Percentiles rank a stretch among this genome's conserved stretches.
Conservation (phyloP, 148 eudicot species). For the Camellia granthamiana region DNA sequence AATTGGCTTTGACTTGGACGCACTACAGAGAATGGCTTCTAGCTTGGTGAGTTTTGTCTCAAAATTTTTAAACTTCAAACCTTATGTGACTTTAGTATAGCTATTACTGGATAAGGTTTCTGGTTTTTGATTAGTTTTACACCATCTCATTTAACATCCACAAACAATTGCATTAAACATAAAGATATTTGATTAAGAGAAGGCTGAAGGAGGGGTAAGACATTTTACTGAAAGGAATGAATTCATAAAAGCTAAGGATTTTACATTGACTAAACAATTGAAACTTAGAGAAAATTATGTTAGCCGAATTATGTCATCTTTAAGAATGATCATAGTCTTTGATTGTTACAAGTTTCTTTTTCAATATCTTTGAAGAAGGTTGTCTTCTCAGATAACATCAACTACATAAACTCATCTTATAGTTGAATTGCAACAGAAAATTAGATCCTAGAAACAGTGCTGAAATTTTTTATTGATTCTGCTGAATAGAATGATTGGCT, state of each 20-base stretch:
- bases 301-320: neutral
- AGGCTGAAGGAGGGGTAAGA: neutral
- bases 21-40: slow-evolving; percentile 45
- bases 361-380: neutral
- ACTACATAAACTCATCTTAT: neutral
- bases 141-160: neutral
- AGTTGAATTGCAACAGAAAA: neutral
- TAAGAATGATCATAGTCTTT: neutral
- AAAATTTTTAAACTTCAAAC: neutral
- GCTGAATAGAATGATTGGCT: neutral
- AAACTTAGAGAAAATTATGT: neutral
- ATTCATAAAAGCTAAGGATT: neutral
- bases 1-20: slow-evolving; percentile 51
- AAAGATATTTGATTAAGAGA: neutral
- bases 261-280: neutral
- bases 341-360: neutral
- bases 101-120: neutral
- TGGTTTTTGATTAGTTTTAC: neutral
- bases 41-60: slow-evolving; percentile 64
- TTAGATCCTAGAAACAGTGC: neutral
- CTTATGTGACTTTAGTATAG: too few species aligned
- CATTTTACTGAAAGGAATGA: neutral
- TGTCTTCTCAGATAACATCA: neutral
- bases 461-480: neutral
- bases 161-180: neutral